These are phyloP conservation scores for Paraphoma chrysanthemicola DNA, from an alignment of 2,329 filamentous ascomycete genomes.

Conservation along the genomic window DNA sequence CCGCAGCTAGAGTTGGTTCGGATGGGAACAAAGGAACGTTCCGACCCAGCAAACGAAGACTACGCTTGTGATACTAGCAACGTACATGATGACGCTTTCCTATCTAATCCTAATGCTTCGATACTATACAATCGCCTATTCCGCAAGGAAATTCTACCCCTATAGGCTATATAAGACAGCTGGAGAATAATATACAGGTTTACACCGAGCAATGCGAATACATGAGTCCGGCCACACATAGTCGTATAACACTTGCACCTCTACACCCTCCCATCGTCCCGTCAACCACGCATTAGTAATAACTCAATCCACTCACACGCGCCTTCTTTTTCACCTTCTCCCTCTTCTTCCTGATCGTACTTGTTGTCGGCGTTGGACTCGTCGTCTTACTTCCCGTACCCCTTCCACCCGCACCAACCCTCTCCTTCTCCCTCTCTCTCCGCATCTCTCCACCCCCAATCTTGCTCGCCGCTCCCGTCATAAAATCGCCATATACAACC, in stretches of 20 bases:
- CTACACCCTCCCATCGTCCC: too few species aligned
- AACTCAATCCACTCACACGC: constrained; percentile 35
- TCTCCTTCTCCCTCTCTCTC: constrained; percentile 18
- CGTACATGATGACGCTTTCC: too few species aligned
- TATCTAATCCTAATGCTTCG: not conserved
- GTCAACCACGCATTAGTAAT: constrained; percentile 24
- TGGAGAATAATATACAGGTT: not conserved
- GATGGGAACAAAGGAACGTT: not conserved
- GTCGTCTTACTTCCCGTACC: constrained; percentile 19
- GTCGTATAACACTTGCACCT: constrained; percentile 3
- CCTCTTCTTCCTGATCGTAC: constrained; percentile 20
- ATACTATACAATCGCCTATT: not conserved
- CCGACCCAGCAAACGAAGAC: too few species aligned
- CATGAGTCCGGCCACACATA: not conserved
- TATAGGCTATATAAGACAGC: not conserved
- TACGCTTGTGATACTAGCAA: too few species aligned
- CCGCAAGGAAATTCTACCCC: not conserved
- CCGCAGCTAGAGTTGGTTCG: not conserved
- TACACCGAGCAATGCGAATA: not conserved
- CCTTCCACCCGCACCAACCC: constrained; percentile 2
- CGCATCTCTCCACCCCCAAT: constrained; percentile 14
- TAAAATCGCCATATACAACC: constrained; percentile 23
- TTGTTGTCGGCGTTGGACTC: constrained; percentile 24
- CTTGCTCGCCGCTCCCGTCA: constrained; percentile 25
- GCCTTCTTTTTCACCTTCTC: constrained; percentile 32